Conservation (phyloP, 2,329 filamentous ascomycete genomes). For the Colletotrichum zoysiae region DNA sequence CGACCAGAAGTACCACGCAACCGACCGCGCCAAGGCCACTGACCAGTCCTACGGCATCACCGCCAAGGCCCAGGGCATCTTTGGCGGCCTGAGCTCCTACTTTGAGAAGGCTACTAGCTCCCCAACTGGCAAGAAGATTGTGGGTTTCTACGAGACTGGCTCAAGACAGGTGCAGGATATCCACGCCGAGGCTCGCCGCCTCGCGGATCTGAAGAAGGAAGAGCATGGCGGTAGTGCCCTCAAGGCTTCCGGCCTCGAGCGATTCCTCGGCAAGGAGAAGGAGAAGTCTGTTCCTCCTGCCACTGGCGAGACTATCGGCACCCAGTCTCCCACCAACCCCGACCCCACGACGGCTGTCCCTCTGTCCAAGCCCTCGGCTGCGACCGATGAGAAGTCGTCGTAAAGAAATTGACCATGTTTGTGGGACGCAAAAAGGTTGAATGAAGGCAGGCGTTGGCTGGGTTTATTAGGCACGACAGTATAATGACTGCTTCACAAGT, state of each 20-base stretch:
- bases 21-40: conserved; percentile 84
- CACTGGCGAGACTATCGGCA: conserved; percentile 56
- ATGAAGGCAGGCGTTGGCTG: conserved; percentile 35
- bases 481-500: conserved; percentile 28
- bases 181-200: conserved; percentile 87
- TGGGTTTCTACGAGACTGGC: conserved; percentile 86
- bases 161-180: conserved; percentile 95
- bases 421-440: conserved; percentile 19
- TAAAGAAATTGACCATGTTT: conserved; percentile 3
- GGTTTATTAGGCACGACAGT: conserved; percentile 33
- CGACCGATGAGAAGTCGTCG: conserved; percentile 46
- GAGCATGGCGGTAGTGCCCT: conserved; percentile 70
- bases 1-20: conserved; percentile 88
- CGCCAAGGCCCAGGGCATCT: conserved; percentile 74
- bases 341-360: conserved; percentile 38
- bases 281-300: conserved; percentile 67
- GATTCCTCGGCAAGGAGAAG: conserved; percentile 68
- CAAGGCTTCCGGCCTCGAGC: conserved; percentile 69
- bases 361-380: conserved; percentile 40
- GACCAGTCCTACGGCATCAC: conserved; percentile 88
- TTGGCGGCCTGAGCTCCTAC: conserved; percentile 82
- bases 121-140: conserved; percentile 88
- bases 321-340: conserved; percentile 39
- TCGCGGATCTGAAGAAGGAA: conserved; percentile 88
- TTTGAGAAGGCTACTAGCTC: conserved; percentile 93